phyloP scores from a whole-genome alignment of 2,329 filamentous ascomycete species.

The Sclerotiophoma versabilis region DNA sequence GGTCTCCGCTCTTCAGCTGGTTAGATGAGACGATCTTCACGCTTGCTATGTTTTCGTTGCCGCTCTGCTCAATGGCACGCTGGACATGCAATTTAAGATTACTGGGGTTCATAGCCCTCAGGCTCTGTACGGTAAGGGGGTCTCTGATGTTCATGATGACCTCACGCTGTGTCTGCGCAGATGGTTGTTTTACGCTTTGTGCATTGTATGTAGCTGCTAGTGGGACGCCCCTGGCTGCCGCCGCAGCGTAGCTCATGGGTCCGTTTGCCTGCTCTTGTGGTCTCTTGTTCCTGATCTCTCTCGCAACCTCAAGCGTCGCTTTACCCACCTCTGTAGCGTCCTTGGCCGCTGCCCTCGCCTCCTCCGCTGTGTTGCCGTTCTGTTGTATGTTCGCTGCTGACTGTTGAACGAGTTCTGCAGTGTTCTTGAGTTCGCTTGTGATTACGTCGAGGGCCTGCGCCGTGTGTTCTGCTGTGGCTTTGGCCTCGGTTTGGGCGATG shows the following conservation, averaged over 20 bases:
- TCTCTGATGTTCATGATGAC: slow-evolving; percentile 27
- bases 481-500: not conserved
- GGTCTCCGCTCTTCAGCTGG: slow-evolving; percentile 28
- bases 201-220: not conserved
- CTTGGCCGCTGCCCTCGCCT: not conserved
- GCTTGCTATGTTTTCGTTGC: slow-evolving; percentile 25
- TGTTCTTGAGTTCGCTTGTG: not conserved
- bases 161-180: slow-evolving; percentile 22
- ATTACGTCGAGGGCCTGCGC: not conserved
- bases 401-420: not conserved
- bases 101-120: slow-evolving; percentile 20
- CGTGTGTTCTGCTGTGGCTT: not conserved
- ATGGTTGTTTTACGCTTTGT: slow-evolving; percentile 1
- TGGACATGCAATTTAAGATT: slow-evolving; percentile 25
- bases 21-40: slow-evolving; percentile 27
- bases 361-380: not conserved
- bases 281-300: not conserved
- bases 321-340: not conserved
- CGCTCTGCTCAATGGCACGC: slow-evolving; percentile 22
- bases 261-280: not conserved
- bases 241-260: not conserved
- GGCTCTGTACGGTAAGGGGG: slow-evolving; percentile 21
- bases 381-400: not conserved
- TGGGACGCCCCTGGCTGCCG: not conserved
- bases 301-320: not conserved